Evolutionary conservation across 345 rosid species (phyloP).

Genomic region (Eucalyptus virginea): DNA sequence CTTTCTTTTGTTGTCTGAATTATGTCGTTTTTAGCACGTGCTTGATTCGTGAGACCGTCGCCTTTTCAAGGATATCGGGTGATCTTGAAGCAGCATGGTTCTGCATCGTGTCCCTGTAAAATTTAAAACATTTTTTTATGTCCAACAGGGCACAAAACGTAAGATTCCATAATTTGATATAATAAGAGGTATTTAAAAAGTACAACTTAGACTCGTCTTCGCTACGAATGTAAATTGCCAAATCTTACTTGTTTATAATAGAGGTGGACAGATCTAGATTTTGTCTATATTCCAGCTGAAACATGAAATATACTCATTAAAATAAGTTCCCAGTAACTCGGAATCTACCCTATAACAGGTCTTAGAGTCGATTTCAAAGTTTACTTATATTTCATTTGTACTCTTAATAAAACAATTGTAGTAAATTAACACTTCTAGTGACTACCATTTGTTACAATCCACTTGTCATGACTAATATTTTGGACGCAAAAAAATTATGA

Average conservation of each 20-base stretch:
- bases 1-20: background rate
- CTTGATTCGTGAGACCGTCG: background rate
- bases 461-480: too few relatives aligned
- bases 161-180: background rate
- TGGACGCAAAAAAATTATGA: too few relatives aligned
- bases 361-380: too few relatives aligned
- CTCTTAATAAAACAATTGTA: too few relatives aligned
- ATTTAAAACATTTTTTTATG: background rate
- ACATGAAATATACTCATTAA: too few relatives aligned
- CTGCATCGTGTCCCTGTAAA: background rate
- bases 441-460: too few relatives aligned
- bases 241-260: background rate
- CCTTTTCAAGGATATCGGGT: background rate
- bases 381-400: too few relatives aligned
- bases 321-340: too few relatives aligned
- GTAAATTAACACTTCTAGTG: too few relatives aligned
- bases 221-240: background rate
- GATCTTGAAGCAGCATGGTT: background rate
- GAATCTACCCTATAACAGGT: too few relatives aligned
- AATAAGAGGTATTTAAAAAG: background rate
- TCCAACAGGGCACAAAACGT: background rate
- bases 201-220: background rate
- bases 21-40: background rate
- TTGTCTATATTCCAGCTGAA: fast-evolving
- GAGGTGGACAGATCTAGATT: too few relatives aligned